Evolutionary conservation across 2,329 filamentous ascomycete species (phyloP).

Genomic region (Talaromyces funiculosus): DNA sequence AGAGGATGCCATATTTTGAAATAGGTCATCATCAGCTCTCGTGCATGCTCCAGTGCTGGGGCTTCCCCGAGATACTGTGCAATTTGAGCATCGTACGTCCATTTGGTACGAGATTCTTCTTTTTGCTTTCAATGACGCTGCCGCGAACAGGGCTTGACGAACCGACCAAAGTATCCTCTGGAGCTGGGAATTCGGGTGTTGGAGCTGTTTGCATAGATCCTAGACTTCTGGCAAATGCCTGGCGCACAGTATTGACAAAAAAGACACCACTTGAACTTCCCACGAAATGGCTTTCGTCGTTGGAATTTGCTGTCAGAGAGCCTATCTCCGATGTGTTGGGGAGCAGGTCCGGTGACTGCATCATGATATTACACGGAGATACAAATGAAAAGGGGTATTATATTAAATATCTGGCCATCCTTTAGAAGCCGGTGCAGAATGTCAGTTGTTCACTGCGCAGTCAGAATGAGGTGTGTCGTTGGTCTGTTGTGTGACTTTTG

Average conservation of each 20-base stretch:
- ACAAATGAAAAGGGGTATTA: background rate
- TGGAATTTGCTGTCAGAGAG: conserved; percentile 38
- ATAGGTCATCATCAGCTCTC: conserved; percentile 44
- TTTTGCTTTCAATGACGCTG: conserved; percentile 16
- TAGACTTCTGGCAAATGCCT: conserved; percentile 42
- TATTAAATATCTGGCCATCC: background rate
- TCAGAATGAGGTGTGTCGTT: background rate
- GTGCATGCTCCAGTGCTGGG: conserved; percentile 29
- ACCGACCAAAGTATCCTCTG: conserved; percentile 27
- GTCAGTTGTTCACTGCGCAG: background rate
- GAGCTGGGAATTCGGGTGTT: conserved; percentile 23
- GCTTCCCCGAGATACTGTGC: conserved; percentile 23
- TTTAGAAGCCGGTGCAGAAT: background rate
- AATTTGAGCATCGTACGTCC: conserved; percentile 26
- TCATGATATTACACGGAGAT: conserved; percentile 10
- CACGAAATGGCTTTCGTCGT: conserved; percentile 47
- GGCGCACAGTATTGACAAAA: conserved; percentile 51
- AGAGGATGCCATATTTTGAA: conserved; percentile 50
- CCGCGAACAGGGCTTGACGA: conserved; percentile 20
- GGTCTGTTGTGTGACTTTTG: background rate
- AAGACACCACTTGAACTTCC: conserved; percentile 50
- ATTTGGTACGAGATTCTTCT: conserved; percentile 15
- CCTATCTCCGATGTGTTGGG: conserved; percentile 35
- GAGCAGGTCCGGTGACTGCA: conserved; percentile 25
- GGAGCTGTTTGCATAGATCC: conserved; percentile 16